Percentiles rank a stretch among this genome's conserved stretches.
Conservation (phyloP, 2,329 filamentous ascomycete genomes). For the Drechslera avenae region DNA sequence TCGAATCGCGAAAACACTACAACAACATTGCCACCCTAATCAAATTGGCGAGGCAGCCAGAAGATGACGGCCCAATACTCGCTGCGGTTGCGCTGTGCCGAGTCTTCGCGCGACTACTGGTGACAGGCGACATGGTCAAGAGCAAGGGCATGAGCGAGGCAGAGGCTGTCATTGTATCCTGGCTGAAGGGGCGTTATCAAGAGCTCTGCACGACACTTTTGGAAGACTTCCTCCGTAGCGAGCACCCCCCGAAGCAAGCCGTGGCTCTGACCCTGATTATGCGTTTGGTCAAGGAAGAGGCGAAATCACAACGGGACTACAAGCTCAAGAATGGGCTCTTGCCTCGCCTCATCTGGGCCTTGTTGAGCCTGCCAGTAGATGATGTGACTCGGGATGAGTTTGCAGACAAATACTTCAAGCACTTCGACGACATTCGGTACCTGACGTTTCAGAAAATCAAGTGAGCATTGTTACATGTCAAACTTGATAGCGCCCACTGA, state of each 20-base stretch:
- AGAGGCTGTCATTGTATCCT: slow-evolving; percentile 73
- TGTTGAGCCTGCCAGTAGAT: slow-evolving; percentile 64
- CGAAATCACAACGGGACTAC: slow-evolving; percentile 53
- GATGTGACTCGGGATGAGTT: slow-evolving; percentile 73
- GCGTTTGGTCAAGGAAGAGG: slow-evolving; percentile 81
- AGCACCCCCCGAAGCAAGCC: slow-evolving; percentile 65
- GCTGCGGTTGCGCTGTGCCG: slow-evolving; percentile 83
- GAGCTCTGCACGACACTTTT: slow-evolving; percentile 72
- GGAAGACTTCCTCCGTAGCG: slow-evolving; percentile 60
- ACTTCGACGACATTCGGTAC: slow-evolving; percentile 83
- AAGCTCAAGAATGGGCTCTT: slow-evolving; percentile 74
- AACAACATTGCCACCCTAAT: slow-evolving; percentile 84
- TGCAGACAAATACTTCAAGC: slow-evolving; percentile 75
- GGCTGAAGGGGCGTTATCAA: slow-evolving; percentile 75
- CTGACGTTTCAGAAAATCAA: slow-evolving; percentile 77
- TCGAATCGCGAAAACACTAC: slow-evolving; percentile 87
- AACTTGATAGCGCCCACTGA: not conserved
- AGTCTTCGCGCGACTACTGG: slow-evolving; percentile 81
- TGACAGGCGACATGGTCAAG: slow-evolving; percentile 71
- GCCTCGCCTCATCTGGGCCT: slow-evolving; percentile 63
- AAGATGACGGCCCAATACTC: slow-evolving; percentile 64
- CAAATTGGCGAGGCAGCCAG: slow-evolving; percentile 57
- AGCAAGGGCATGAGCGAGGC: slow-evolving; percentile 71
- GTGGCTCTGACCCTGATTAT: slow-evolving; percentile 80
- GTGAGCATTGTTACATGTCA: slow-evolving; percentile 57